Evolutionary conservation across 257 asterid species (phyloP), one percentile per base, ranked within the genome.

Genomic region (Primulina tabacum): DNA sequence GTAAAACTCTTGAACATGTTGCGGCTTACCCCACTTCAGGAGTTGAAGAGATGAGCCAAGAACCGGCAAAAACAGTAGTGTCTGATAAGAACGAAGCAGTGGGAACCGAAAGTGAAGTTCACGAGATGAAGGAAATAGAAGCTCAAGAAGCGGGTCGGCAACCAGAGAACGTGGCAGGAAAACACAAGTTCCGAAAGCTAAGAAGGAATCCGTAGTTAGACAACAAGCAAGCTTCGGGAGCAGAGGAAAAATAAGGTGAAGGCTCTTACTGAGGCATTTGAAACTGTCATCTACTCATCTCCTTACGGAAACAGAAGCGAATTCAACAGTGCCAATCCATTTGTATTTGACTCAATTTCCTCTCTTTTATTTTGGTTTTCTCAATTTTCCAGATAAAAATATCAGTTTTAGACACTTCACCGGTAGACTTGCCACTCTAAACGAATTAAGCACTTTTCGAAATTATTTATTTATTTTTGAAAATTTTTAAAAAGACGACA

Each of bases 251-350:
- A 84, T 77, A 90, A 74, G 81, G 97, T 90, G 71, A 83, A 52
- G 75, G 97, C 96, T 6, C 86, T 90, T 38, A 96, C 96, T 7
- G 97, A 96, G 58, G 97, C 97, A 1, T 90, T 90, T 50, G 95
- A 90, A 52, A 74, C 88, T 4, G 97, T n/a, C n/a, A n/a, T n/a
- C n/a, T n/a, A n/a, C n/a, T 88, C 74, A 90, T 88, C 21, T 83
- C 90, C 35, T 62, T 72, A 73, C 94, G 83, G 78, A 90, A 86
- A 3, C 65, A 68, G 60, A 83, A 85, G 81, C 82, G 80, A 34
- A 34, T 34, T 34, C 38, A 6, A 34, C 38, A 3, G 33, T 3
- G 33, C 38, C n/a, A n/a, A n/a, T n/a, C n/a, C n/a, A n/a, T n/a
- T n/a, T n/a, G n/a, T n/a, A n/a, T 6, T 34, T 34, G 8, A 34